Evolutionary conservation across 768 basidiomycete genomes (phyloP).

Genomic region (Amanita polypyramis): DNA sequence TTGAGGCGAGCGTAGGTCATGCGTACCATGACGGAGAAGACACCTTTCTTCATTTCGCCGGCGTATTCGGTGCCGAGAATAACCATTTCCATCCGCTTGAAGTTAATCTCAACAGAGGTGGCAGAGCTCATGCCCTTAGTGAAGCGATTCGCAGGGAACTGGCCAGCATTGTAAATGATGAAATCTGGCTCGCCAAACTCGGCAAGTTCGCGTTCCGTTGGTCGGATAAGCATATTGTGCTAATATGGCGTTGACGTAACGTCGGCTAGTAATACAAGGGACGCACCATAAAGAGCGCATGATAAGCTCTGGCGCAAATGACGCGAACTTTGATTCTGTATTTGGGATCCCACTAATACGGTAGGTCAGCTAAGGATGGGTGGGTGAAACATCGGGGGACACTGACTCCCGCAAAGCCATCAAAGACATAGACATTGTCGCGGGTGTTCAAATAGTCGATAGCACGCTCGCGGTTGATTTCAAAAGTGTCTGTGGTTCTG

Average conservation of each 20-base stretch:
- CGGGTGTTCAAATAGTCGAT: slow-evolving; percentile 99
- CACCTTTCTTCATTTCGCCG: slow-evolving; percentile 99
- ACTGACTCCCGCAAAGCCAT: slow-evolving; percentile 83
- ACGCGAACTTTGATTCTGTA: slow-evolving; percentile 99
- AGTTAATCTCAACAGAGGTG: slow-evolving; percentile 99
- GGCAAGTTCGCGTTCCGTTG: slow-evolving; percentile 87
- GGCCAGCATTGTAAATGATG: slow-evolving; percentile 99
- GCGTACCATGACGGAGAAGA: slow-evolving; percentile 93
- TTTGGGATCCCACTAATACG: slow-evolving; percentile 83
- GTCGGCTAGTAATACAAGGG: slow-evolving; percentile 10
- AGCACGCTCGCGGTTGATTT: slow-evolving; percentile 97
- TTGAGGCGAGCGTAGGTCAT: not conserved
- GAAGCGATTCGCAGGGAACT: slow-evolving; percentile 99
- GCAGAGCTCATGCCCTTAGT: slow-evolving; percentile 99
- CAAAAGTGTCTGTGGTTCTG: slow-evolving; percentile 77
- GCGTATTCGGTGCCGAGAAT: slow-evolving; percentile 98
- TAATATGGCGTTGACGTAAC: slow-evolving; percentile 18
- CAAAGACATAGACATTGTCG: slow-evolving; percentile 97
- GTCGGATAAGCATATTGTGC: slow-evolving; percentile 99
- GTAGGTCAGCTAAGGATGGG: slow-evolving; percentile 7
- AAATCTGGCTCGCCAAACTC: slow-evolving; percentile 98
- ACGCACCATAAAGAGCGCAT: slow-evolving; percentile 95
- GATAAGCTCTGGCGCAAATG: slow-evolving; percentile 96
- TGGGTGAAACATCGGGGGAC: slow-evolving; percentile 1
- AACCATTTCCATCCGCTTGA: slow-evolving; percentile 99